Percentiles rank a stretch among this genome's conserved stretches.
phyloP scores from a whole-genome alignment of 2,329 filamentous ascomycete species.

The Ascochyta lentis region DNA sequence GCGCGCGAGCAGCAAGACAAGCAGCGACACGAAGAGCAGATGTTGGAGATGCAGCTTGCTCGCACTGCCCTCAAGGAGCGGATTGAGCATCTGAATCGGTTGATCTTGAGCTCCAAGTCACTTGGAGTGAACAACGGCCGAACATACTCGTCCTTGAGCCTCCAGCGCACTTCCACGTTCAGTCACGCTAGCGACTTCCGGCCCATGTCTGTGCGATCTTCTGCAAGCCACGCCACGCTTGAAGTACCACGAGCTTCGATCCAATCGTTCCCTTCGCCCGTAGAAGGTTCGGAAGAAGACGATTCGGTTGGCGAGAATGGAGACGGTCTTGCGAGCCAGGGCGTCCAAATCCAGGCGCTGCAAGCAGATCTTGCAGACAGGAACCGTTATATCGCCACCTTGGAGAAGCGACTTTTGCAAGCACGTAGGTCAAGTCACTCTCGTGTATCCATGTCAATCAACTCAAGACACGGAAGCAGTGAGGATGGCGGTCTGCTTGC shows the following conservation, averaged over 20 bases:
- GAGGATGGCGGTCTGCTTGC: constrained; percentile 79
- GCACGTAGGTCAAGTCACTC: constrained; percentile 89
- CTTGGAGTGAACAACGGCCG: constrained; percentile 78
- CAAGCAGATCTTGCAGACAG: constrained; percentile 97
- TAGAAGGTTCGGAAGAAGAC: constrained; percentile 49
- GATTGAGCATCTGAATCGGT: constrained; percentile 93
- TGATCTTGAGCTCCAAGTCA: constrained; percentile 95
- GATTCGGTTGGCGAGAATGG: constrained; percentile 78
- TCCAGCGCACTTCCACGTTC: constrained; percentile 48
- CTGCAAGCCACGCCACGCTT: constrained; percentile 49
- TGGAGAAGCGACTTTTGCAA: constrained; percentile 91
- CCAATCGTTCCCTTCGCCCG: constrained; percentile 28
- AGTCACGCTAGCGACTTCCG: constrained; percentile 47
- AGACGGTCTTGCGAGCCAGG: constrained; percentile 81
- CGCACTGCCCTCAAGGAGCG: constrained; percentile 95
- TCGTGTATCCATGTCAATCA: constrained; percentile 78
- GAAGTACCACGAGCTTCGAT: constrained; percentile 47
- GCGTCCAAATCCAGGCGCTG: constrained; percentile 87
- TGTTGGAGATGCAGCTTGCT: constrained; percentile 97
- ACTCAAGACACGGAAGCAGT: constrained; percentile 68
- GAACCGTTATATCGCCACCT: constrained; percentile 91
- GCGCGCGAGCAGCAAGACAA: constrained; percentile 75
- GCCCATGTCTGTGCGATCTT: constrained; percentile 59
- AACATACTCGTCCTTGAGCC: constrained; percentile 51
- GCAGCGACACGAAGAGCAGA: constrained; percentile 91